Base-by-base conservation (phyloP, 305 asterid species). In the Fraxinus sp. region DNA sequence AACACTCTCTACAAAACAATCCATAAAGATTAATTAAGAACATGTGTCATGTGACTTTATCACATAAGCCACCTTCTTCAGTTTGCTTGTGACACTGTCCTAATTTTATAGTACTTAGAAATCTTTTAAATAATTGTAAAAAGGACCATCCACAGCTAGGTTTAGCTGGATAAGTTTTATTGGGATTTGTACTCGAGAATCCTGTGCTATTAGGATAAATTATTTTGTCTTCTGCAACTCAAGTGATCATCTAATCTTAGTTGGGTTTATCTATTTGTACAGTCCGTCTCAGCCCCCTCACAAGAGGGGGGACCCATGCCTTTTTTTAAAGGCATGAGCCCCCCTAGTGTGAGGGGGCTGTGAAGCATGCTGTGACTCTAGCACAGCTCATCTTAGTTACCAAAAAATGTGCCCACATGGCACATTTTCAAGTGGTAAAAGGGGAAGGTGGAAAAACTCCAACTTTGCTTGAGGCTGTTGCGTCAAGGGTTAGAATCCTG, bases 31-130 rank as follows among this genome's bases (percentile, higher is more conserved):
- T 86, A 82, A 70, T 30, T 5, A 86, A 85, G 91, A 90, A 90
- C 87, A 89, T 86, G 89, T 52, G 86, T 88, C 95, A 86, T 87
- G 92, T 90, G 91, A 85, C 80, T 49, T 73, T 68, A 84, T 79
- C 90, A 85, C 57, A 86, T 74, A 75, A 77, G 36, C 78, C 85
- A 80, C 77, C 84, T 84, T 62, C 80, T 81, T 74, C 80, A 71
- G 37, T 82, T 72, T 72, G 73, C 79, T 86, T 81, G 71, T 39
- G 57, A 35, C 7, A 81, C 28, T 35, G 43, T 39, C 36, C 79
- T 83, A 37, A 81, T 81, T 28, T 84, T 75, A 80, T 76, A 81
- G 79, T 24, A 14, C 68, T 55, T 82, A 74, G 79, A 24, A 77
- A 35, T 72, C 81, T 80, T 70, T 77, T 73, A 70, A 70, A 75